Conservation (phyloP, 1,284 basidiomycete species). For the Chondrostereum purpureum region DNA sequence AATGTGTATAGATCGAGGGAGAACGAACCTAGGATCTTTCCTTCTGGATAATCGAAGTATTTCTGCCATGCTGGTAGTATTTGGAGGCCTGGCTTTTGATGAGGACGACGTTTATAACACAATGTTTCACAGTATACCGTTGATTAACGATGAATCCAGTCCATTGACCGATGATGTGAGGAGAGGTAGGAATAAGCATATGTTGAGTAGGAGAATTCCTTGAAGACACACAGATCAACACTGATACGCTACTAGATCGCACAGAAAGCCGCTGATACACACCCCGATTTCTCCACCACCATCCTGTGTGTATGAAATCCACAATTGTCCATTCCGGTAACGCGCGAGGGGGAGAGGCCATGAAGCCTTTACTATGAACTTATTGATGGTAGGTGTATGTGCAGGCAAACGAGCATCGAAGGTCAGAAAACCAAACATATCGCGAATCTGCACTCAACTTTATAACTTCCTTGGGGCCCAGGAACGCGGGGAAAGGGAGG, state of each 20-base stretch:
- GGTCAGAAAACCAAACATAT: not conserved
- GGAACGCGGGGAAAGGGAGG: not conserved
- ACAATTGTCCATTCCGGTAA: slow-evolving; percentile 46
- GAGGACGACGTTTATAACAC: not conserved
- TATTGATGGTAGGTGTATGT: no score
- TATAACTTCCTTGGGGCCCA: not conserved
- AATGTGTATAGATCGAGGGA: not conserved
- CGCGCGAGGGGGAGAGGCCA: slow-evolving; percentile 12
- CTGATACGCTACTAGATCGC: no score
- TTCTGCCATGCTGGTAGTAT: slow-evolving; percentile 56
- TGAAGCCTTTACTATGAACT: no score
- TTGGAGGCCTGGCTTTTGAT: slow-evolving; percentile 54
- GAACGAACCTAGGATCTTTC: slow-evolving; percentile 42
- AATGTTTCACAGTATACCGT: slow-evolving; percentile 33
- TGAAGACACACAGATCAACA: not conserved
- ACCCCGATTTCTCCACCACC: slow-evolving; percentile 60
- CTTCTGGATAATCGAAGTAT: slow-evolving; percentile 45
- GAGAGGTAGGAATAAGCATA: slow-evolving; percentile 52
- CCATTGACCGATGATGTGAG: slow-evolving; percentile 57
- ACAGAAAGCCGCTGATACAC: slow-evolving; percentile 17
- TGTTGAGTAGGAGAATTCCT: slow-evolving; percentile 57
- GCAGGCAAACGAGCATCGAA: not conserved
- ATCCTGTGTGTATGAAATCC: slow-evolving; percentile 51
- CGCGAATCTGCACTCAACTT: not conserved
- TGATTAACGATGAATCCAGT: slow-evolving; percentile 55